Evolutionary conservation across 306 rosid species (phyloP), one percentile per base, ranked within the genome.

Genomic region (Trifolium subterraneum): DNA sequence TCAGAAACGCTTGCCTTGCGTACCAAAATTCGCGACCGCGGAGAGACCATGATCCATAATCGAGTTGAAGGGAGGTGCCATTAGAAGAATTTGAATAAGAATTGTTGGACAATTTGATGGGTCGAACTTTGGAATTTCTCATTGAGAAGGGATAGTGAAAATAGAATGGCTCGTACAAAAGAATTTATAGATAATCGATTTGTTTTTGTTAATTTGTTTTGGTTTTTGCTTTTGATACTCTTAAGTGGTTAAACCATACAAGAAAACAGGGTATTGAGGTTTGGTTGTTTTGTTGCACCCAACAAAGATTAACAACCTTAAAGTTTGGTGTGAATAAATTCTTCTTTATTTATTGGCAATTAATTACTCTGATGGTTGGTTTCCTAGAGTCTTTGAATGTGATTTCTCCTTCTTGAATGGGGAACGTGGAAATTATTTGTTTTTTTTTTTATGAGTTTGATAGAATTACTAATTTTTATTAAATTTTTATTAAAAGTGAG

Each of bases 1-100:
- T 87, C 2, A 89, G 78, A 72, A 89, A 85, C 1, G 88, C 88
- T 2, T 78, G 70, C 27, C 93, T 78, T 7, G 93, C 80, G 14
- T 77, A 45, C 85, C 88, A 81, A 3, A 80, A 86, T 5, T 89
- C 88, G 0, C 63, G 79, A 5, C 83, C 88, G 0, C 78, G 84
- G 10, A 29, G 64, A 29, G 51, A 68, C 19, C 74, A 79, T 4
- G 75, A 62, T 72, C 84, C 82, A 23, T 77, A 51, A 35, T 68
- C 71, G 55, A 73, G 74, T 22, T 64, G 73, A 31, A 50, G 68
- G 50, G 73, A 51, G 29, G 47, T 25, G 18, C 44, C 1, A 25
- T 33, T 52, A 51, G 71, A 51, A 51, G 66, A 39, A 48, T 22
- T 8, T 65, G 35, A 10, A 41, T 9, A 0, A 9, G 62, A 36